Evolutionary conservation across 371 early-diverging fungal species (phyloP).

Genomic region (Rhizopus stolonifer): DNA sequence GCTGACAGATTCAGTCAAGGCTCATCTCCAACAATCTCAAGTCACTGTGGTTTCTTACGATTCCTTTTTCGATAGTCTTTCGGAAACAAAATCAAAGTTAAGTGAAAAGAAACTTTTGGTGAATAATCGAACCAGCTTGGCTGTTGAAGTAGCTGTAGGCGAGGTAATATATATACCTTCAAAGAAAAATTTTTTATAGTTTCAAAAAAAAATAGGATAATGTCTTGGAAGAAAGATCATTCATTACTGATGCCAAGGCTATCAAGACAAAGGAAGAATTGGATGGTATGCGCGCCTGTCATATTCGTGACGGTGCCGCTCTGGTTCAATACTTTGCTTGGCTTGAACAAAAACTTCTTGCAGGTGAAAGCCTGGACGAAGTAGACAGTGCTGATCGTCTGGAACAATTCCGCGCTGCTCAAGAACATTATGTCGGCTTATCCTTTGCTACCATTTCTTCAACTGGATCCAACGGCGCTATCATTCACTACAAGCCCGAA

Average conservation of each 20-base stretch:
- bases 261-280: conserved; percentile 94
- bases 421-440: conserved; percentile 80
- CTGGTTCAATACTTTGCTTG: conserved; percentile 92
- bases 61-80: conserved; percentile 74
- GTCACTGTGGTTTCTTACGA: conserved; percentile 69
- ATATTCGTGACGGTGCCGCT: conserved; percentile 94
- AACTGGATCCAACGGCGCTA: conserved; percentile 95
- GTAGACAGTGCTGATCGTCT: conserved; percentile 80
- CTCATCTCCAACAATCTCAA: conserved; percentile 42
- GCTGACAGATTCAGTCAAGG: conserved; percentile 60
- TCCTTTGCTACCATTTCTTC: conserved; percentile 98
- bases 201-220: conserved; percentile 55
- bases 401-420: conserved; percentile 67
- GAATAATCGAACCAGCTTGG: conserved; percentile 69
- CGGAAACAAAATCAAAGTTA: conserved; percentile 20
- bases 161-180: no score
- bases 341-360: conserved; percentile 86
- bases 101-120: conserved; percentile 40
- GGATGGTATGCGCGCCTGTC: conserved; percentile 94
- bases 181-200: no score
- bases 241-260: conserved; percentile 80
- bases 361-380: conserved; percentile 66
- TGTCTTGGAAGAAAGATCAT: conserved; percentile 60
- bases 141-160: conserved; percentile 66
- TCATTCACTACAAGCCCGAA: conserved; percentile 97